Conservation (phyloP, 805 yeast species). For the Yarrowia bubula region DNA sequence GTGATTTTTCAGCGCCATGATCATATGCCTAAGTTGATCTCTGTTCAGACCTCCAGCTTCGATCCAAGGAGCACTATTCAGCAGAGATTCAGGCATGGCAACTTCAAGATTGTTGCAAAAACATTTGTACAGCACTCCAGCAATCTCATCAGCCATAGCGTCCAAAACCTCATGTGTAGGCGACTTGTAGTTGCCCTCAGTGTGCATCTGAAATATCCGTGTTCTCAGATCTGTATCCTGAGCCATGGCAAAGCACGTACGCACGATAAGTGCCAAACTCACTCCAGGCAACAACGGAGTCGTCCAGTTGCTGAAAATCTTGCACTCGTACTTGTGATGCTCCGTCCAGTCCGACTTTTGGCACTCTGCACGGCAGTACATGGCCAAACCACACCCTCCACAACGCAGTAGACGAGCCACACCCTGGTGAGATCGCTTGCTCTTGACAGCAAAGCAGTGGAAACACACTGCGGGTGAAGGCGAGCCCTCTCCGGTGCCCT, state of each 20-base stretch:
- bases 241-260: constrained; percentile 20
- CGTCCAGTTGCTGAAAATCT: constrained; percentile 10
- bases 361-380: constrained; percentile 22
- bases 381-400: constrained; percentile 26
- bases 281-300: not conserved
- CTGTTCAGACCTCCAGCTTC: constrained; percentile 1
- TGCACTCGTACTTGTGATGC: constrained; percentile 20
- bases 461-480: constrained; percentile 17
- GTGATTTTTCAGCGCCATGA: constrained; percentile 9
- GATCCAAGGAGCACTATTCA: constrained; percentile 20
- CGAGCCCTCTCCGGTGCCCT: constrained; percentile 15
- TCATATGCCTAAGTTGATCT: not conserved
- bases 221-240: constrained; percentile 1
- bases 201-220: constrained; percentile 6
- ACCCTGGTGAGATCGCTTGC: constrained; percentile 19
- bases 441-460: constrained; percentile 22
- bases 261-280: constrained; percentile 14
- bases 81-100: not conserved
- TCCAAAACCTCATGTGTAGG: not conserved
- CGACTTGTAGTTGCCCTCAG: constrained; percentile 19
- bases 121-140: not conserved
- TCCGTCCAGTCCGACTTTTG: constrained; percentile 20
- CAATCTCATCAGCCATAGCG: constrained; percentile 5
- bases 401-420: constrained; percentile 16
- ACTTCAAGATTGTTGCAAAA: not conserved